Evolutionary conservation across 1,139 yeast species (phyloP).

Genomic region (Nakaseomyces glabratus): DNA sequence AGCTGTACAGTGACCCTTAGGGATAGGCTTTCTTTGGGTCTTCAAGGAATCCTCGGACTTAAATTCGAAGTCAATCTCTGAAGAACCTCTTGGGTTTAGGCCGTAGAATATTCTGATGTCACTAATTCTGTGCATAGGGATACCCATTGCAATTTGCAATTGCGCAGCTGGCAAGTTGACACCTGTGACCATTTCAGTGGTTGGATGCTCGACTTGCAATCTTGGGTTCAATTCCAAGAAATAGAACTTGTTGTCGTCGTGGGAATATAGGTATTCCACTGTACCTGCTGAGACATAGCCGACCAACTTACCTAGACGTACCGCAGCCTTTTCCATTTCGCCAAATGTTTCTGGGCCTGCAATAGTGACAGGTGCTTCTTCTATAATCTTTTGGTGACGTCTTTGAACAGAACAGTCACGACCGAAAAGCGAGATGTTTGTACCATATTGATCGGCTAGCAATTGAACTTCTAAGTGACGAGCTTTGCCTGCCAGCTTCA

Average conservation of each 20-base stretch:
- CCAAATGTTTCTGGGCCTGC: constrained; percentile 81
- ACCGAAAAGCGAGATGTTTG: constrained; percentile 85
- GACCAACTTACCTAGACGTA: constrained; percentile 87
- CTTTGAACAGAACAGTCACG: constrained; percentile 97
- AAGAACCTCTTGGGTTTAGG: constrained; percentile 86
- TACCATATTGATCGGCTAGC: constrained; percentile 92
- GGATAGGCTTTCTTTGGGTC: constrained; percentile 84
- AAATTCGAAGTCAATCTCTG: constrained; percentile 87
- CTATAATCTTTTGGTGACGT: constrained; percentile 93
- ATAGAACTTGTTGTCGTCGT: constrained; percentile 88
- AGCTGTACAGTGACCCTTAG: constrained; percentile 97
- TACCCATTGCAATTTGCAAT: constrained; percentile 98
- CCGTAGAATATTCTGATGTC: constrained; percentile 92
- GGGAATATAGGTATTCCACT: constrained; percentile 91
- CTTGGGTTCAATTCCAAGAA: constrained; percentile 95
- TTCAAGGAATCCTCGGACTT: constrained; percentile 59
- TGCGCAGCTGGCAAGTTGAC: constrained; percentile 97
- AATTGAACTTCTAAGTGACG: constrained; percentile 93
- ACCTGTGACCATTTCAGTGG: constrained; percentile 98
- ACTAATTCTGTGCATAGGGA: constrained; percentile 88
- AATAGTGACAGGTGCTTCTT: constrained; percentile 93
- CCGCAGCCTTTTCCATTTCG: constrained; percentile 94
- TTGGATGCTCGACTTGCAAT: constrained; percentile 98
- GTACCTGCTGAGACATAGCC: constrained; percentile 99
- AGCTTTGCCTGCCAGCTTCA: constrained; percentile 91